Evolutionary conservation across 1,284 basidiomycete genomes (phyloP).

Genomic region (Pseudozyma sp.): DNA sequence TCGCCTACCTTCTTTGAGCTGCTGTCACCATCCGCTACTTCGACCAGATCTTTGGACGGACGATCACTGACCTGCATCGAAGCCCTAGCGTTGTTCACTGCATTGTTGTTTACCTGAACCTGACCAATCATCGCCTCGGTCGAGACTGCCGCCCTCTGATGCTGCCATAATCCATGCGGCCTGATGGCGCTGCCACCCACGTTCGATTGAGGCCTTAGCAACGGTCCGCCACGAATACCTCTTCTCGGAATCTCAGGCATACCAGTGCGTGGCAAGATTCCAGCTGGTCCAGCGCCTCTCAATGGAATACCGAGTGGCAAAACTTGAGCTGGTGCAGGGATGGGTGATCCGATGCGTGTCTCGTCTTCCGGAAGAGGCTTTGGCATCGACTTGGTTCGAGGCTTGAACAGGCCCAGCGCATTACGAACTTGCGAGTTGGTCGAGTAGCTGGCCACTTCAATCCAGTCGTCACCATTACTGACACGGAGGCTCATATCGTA

Average conservation of each 20-base stretch:
- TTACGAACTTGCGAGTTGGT: conserved; percentile 46
- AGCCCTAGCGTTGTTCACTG: conserved; percentile 34
- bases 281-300: conserved; percentile 10
- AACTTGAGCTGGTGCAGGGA: conserved; percentile 26
- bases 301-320: conserved; percentile 28
- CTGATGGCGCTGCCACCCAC: conserved; percentile 10
- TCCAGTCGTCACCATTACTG: conserved; percentile 2
- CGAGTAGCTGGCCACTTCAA: conserved; percentile 40
- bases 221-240: conserved; percentile 48
- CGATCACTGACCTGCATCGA: conserved; percentile 30
- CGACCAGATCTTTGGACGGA: neutral
- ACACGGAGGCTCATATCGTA: conserved; percentile 29
- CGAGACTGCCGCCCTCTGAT: conserved; percentile 37
- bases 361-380: conserved; percentile 32
- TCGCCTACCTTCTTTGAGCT: conserved; percentile 25
- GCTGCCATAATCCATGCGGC: conserved; percentile 40
- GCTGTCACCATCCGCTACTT: neutral
- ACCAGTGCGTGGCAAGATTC: neutral
- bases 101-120: conserved; percentile 45
- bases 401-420: conserved; percentile 38
- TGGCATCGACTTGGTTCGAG: conserved; percentile 16
- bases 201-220: conserved; percentile 21
- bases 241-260: conserved; percentile 19
- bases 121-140: conserved; percentile 41
- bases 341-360: conserved; percentile 4